A percentile compares a stretch with the other conserved stretches of the same genome.
phyloP scores from a whole-genome alignment of 768 basidiomycete species.

The Macrocybe gigantea region DNA sequence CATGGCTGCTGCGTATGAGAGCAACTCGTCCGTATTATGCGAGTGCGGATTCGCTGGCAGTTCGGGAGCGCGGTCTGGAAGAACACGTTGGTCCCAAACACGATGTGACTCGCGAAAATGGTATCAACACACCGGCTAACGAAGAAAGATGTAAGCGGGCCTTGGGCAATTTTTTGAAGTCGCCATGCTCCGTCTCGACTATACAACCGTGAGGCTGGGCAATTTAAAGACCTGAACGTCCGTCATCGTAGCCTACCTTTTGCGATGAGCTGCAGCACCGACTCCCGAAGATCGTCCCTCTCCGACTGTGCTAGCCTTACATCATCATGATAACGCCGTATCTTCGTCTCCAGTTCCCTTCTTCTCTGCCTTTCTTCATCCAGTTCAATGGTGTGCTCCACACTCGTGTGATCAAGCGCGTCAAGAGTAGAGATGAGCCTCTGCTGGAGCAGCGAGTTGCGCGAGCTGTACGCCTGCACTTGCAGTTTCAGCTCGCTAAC shows the following conservation, averaged over 20 bases:
- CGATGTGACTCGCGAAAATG: background rate
- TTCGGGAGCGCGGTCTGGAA: slow-evolving; percentile 1
- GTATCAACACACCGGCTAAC: slow-evolving; percentile 26
- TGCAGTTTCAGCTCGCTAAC: slow-evolving; percentile 2
- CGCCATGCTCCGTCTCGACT: slow-evolving; percentile 38
- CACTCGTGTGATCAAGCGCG: slow-evolving; percentile 37
- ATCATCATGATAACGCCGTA: slow-evolving; percentile 26
- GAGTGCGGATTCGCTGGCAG: slow-evolving; percentile 2
- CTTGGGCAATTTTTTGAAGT: slow-evolving; percentile 42
- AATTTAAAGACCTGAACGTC: background rate
- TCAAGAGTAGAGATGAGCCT: slow-evolving; percentile 33
- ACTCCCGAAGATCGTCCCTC: slow-evolving; percentile 48
- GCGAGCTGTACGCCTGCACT: slow-evolving; percentile 1
- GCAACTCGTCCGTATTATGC: slow-evolving; percentile 18
- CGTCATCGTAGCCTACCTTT: slow-evolving; percentile 39
- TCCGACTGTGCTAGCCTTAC: slow-evolving; percentile 36
- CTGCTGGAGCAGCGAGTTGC: slow-evolving; percentile 1
- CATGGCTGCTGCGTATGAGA: slow-evolving; percentile 38
- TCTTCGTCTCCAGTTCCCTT: slow-evolving; percentile 27
- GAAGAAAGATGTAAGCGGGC: slow-evolving; percentile 32
- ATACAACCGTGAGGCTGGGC: slow-evolving; percentile 1
- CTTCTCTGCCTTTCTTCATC: slow-evolving; percentile 23
- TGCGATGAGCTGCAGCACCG: slow-evolving; percentile 46
- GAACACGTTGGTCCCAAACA: slow-evolving; percentile 8
- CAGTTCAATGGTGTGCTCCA: slow-evolving; percentile 34